Percentiles rank a stretch among this genome's conserved stretches.
Evolutionary conservation across 2,329 filamentous ascomycete genomes (phyloP).

Genomic region (Sporothrix brunneoviolacea): DNA sequence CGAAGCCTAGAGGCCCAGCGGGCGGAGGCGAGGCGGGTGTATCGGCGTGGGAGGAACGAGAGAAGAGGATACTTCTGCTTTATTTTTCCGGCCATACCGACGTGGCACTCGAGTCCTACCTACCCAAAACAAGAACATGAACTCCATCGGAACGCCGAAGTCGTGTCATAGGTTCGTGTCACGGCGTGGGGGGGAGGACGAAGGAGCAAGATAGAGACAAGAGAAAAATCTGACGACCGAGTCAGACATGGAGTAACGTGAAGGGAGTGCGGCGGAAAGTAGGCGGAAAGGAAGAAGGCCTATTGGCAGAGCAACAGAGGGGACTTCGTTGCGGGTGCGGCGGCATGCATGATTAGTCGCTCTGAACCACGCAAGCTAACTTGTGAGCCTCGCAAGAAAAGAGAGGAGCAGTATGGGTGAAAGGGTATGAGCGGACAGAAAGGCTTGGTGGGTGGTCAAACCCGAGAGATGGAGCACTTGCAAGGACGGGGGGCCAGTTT

Average conservation of each 20-base stretch:
- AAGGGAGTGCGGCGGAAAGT: not conserved
- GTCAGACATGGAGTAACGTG: not conserved
- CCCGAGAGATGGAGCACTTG: too few relatives aligned
- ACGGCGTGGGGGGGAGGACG: not conserved
- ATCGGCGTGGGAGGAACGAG: too few relatives aligned
- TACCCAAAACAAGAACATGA: too few relatives aligned
- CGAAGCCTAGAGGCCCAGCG: not conserved
- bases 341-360: constrained; percentile 1
- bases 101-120: not conserved
- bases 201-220: not conserved
- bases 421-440: too few relatives aligned
- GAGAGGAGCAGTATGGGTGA: too few relatives aligned
- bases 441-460: too few relatives aligned
- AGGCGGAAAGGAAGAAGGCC: not conserved
- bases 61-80: too few relatives aligned
- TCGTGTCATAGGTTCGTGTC: constrained; percentile 3
- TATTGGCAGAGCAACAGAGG: not conserved
- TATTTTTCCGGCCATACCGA: not conserved
- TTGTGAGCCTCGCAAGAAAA: too few relatives aligned
- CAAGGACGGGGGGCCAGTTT: too few relatives aligned
- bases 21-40: not conserved
- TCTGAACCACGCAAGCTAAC: not conserved
- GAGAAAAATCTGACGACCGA: not conserved
- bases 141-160: too few relatives aligned
- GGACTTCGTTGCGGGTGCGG: too few relatives aligned